A percentile compares a stretch with the other conserved stretches of the same genome.
Evolutionary conservation across 805 yeast genomes (phyloP).

Genomic region (Lachancea dasiensis): DNA sequence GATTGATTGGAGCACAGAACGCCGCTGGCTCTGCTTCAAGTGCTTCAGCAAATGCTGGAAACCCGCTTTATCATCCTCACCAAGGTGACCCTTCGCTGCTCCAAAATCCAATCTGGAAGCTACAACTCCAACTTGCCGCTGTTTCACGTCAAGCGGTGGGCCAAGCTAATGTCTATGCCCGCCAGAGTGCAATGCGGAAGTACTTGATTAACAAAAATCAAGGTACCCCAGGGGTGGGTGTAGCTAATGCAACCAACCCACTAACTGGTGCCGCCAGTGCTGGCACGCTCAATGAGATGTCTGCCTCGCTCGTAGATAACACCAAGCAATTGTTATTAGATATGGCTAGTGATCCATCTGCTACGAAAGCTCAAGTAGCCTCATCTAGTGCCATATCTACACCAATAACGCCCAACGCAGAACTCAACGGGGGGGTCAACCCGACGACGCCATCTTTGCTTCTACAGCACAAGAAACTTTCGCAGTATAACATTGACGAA

Average conservation of each 20-base stretch:
- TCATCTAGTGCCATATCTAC: slow-evolving; percentile 28
- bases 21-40: not conserved
- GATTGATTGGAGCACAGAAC: slow-evolving; percentile 3
- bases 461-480: slow-evolving; percentile 36
- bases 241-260: slow-evolving; percentile 3
- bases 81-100: slow-evolving; percentile 28
- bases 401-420: slow-evolving; percentile 31
- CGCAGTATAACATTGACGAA: slow-evolving; percentile 39
- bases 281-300: slow-evolving; percentile 13
- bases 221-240: slow-evolving; percentile 1
- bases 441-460: slow-evolving; percentile 27
- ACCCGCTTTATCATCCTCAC: slow-evolving; percentile 33
- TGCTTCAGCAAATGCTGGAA: slow-evolving; percentile 20
- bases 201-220: slow-evolving; percentile 26
- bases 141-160: slow-evolving; percentile 32
- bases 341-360: slow-evolving; percentile 21
- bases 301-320: slow-evolving; percentile 30
- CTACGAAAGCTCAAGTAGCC: slow-evolving; percentile 7
- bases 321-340: slow-evolving; percentile 31
- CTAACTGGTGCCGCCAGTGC: slow-evolving; percentile 4
- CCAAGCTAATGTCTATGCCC: slow-evolving; percentile 34
- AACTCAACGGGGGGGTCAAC: slow-evolving; percentile 22
- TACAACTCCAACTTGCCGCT: slow-evolving; percentile 31
- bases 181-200: slow-evolving; percentile 35
- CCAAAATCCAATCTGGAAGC: slow-evolving; percentile 33